phyloP scores from a whole-genome alignment of 2,329 filamentous ascomycete species.

The Niveomyces coronatus region DNA sequence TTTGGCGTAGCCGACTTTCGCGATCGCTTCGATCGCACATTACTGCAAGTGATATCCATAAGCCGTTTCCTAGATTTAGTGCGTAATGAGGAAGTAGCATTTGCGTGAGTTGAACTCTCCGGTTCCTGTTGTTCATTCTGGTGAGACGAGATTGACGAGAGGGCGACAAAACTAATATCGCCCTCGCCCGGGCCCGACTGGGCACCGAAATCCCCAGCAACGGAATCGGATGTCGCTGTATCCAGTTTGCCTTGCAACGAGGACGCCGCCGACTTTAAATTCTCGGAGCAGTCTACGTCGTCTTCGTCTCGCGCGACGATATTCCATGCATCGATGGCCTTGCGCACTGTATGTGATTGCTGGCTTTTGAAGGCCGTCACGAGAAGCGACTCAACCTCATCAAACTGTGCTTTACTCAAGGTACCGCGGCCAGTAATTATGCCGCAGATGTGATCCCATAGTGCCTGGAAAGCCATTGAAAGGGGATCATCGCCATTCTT shows the following conservation, averaged over 20 bases:
- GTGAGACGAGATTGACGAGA: constrained; percentile 22
- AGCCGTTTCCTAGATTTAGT: constrained; percentile 13
- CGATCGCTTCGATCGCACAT: constrained; percentile 1
- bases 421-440: constrained; percentile 25
- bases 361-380: constrained; percentile 48
- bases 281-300: constrained; percentile 52
- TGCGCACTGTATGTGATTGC: constrained; percentile 43
- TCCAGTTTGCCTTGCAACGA: constrained; percentile 46
- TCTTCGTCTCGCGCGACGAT: constrained; percentile 51
- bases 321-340: constrained; percentile 54
- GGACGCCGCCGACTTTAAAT: constrained; percentile 51
- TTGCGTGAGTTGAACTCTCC: constrained; percentile 1
- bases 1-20: constrained; percentile 34
- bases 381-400: constrained; percentile 43
- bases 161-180: constrained; percentile 26
- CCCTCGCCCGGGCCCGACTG: constrained; percentile 36
- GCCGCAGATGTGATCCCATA: constrained; percentile 41
- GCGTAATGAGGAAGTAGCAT: constrained; percentile 12
- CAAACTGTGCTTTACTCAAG: constrained; percentile 35
- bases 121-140: constrained; percentile 13
- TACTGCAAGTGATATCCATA: background rate
- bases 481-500: constrained; percentile 30
- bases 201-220: constrained; percentile 28
- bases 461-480: constrained; percentile 30
- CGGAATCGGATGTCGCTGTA: constrained; percentile 34